These are phyloP conservation scores for Conringia planisiliqua DNA, from an alignment of 345 rosid genomes.

Conservation along the genomic window DNA sequence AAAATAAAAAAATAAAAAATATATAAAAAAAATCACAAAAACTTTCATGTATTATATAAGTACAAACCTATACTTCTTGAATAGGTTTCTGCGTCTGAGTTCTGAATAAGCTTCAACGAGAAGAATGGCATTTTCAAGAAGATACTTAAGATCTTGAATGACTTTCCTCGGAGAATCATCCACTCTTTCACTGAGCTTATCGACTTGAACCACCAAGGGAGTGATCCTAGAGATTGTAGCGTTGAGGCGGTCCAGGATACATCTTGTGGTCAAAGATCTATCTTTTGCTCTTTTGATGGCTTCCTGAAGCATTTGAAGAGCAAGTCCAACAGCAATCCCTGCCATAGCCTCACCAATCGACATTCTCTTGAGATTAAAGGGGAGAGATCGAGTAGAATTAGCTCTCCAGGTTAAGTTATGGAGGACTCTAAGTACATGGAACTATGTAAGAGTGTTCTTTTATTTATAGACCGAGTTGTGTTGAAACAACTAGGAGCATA, in stretches of 20 bases:
- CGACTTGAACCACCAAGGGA: conserved; percentile 5
- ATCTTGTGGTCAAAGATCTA: conserved; percentile 3
- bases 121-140: neutral
- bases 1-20: too few relatives aligned
- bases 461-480: neutral
- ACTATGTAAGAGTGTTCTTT: neutral
- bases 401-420: too few relatives aligned
- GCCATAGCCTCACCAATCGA: neutral
- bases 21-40: too few relatives aligned
- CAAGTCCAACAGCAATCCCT: neutral
- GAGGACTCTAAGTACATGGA: too few relatives aligned
- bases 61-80: conserved; percentile 16
- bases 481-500: neutral
- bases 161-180: conserved; percentile 8
- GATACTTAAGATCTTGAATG: neutral
- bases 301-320: neutral
- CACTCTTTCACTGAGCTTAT: conserved; percentile 3
- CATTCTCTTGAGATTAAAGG: neutral
- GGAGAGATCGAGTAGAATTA: neutral
- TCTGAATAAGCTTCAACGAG: conserved; percentile 10
- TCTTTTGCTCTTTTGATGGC: conserved; percentile 12
- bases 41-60: neutral
- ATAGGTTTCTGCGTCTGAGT: conserved; percentile 26
- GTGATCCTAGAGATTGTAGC: conserved; percentile 15
- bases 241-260: conserved; percentile 15